Percentiles rank a stretch among this genome's conserved stretches.
Evolutionary conservation across 2,329 filamentous ascomycete species (phyloP).

Genomic region (Fusarium nygamai): DNA sequence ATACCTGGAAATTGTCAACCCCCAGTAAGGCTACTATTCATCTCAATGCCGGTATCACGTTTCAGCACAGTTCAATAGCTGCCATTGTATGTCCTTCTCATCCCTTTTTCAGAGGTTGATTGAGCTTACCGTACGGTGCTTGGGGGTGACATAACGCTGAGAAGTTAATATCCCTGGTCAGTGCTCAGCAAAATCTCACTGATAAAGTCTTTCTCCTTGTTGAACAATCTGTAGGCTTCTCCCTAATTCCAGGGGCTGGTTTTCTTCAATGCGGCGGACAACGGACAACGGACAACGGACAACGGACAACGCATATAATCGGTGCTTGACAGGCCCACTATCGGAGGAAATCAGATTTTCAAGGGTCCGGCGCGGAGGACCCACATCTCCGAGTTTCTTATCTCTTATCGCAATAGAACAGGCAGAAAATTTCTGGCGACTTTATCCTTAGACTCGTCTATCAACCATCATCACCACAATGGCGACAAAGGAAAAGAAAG

Average conservation of each 20-base stretch:
- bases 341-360: slow-evolving; percentile 7
- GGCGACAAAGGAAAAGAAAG: slow-evolving; percentile 43
- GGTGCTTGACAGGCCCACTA: slow-evolving; percentile 17
- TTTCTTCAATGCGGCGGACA: not conserved
- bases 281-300: not conserved
- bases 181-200: not conserved
- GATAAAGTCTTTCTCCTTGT: not conserved
- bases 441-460: not conserved
- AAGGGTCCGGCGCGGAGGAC: slow-evolving; percentile 17
- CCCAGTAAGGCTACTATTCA: not conserved
- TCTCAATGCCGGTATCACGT: not conserved
- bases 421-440: slow-evolving; percentile 24
- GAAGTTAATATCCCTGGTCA: not conserved
- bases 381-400: slow-evolving; percentile 37
- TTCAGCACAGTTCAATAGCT: not conserved
- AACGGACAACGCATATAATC: slow-evolving; percentile 10
- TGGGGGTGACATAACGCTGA: not conserved
- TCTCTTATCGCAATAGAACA: slow-evolving; percentile 40
- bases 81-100: not conserved
- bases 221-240: not conserved
- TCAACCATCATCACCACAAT: slow-evolving; percentile 31
- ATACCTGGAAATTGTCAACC: not conserved
- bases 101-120: not conserved
- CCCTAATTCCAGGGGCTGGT: slow-evolving; percentile 14
- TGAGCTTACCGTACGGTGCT: not conserved